These are phyloP conservation scores for Mucor circinelloides DNA, from an alignment of 371 early-diverging fungal species.

Conservation along the genomic window DNA sequence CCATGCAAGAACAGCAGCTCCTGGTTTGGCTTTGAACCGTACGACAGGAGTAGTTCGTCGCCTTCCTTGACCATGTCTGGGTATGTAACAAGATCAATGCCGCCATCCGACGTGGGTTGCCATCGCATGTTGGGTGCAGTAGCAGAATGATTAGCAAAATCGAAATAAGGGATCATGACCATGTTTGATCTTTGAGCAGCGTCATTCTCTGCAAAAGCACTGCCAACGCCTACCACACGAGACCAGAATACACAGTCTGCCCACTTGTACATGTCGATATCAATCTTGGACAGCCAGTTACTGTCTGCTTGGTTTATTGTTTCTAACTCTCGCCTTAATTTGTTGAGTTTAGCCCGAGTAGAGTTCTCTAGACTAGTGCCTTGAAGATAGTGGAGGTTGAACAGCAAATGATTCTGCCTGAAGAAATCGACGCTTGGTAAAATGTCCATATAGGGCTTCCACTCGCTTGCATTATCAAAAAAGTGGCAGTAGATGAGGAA, in stretches of 20 bases:
- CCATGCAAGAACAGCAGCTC: slow-evolving; percentile 68
- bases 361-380: slow-evolving; percentile 48
- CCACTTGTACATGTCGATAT: slow-evolving; percentile 50
- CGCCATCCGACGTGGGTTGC: slow-evolving; percentile 25
- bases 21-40: slow-evolving; percentile 66
- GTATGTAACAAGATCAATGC: neutral
- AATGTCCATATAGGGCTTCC: slow-evolving; percentile 51
- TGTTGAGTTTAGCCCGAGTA: slow-evolving; percentile 34
- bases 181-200: neutral
- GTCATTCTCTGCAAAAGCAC: neutral
- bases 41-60: slow-evolving; percentile 47
- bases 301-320: neutral
- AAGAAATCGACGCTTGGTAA: slow-evolving; percentile 34
- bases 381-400: slow-evolving; percentile 14
- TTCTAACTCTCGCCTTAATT: slow-evolving; percentile 25
- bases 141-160: slow-evolving; percentile 61
- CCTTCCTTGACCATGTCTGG: neutral
- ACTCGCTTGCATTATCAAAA: slow-evolving; percentile 22
- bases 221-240: slow-evolving; percentile 44
- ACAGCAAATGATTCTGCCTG: slow-evolving; percentile 24
- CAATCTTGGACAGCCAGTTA: slow-evolving; percentile 34
- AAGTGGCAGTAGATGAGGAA: slow-evolving; percentile 50
- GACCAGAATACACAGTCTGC: slow-evolving; percentile 59
- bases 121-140: slow-evolving; percentile 50
- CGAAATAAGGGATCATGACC: slow-evolving; percentile 56